Evolutionary conservation across 768 basidiomycete genomes (phyloP).

Genomic region (Pleurotus tuoliensis): DNA sequence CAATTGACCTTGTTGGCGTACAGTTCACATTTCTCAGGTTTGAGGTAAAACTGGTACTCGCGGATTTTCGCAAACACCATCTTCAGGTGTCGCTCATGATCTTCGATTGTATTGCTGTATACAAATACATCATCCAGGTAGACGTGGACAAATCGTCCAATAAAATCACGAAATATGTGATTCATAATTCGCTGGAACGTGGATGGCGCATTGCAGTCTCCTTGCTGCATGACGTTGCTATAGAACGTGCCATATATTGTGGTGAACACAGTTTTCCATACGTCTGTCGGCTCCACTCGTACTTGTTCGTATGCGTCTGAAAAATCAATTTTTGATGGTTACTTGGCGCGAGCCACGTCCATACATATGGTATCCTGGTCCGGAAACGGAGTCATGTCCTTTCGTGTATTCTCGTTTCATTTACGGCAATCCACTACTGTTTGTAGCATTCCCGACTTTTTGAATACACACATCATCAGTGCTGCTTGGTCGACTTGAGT

Average conservation of each 20-base stretch:
- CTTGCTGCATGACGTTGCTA: constrained; percentile 16
- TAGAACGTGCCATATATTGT: constrained; percentile 8
- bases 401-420: constrained; percentile 35
- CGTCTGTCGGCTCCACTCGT: constrained; percentile 18
- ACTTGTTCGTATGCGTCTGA: constrained; percentile 7
- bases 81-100: not conserved
- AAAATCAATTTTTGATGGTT: constrained; percentile 28
- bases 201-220: constrained; percentile 38
- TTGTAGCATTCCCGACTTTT: constrained; percentile 28
- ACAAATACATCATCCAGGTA: constrained; percentile 34
- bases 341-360: constrained; percentile 20
- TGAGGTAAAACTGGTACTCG: constrained; percentile 11
- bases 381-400: constrained; percentile 35
- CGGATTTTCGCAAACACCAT: not conserved
- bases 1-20: constrained; percentile 21
- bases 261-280: constrained; percentile 22
- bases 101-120: too few species aligned
- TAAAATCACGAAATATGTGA: constrained; percentile 29
- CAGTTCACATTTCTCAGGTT: constrained; percentile 22
- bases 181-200: constrained; percentile 46
- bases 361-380: constrained; percentile 30
- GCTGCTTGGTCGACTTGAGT: constrained; percentile 18
- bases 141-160: constrained; percentile 36
- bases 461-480: constrained; percentile 25
- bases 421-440: constrained; percentile 31